Percentiles rank a stretch among this genome's conserved stretches.
These are phyloP conservation scores for Penicillium cinerascens DNA, from an alignment of 495 filamentous ascomycete species.

Conservation along the genomic window DNA sequence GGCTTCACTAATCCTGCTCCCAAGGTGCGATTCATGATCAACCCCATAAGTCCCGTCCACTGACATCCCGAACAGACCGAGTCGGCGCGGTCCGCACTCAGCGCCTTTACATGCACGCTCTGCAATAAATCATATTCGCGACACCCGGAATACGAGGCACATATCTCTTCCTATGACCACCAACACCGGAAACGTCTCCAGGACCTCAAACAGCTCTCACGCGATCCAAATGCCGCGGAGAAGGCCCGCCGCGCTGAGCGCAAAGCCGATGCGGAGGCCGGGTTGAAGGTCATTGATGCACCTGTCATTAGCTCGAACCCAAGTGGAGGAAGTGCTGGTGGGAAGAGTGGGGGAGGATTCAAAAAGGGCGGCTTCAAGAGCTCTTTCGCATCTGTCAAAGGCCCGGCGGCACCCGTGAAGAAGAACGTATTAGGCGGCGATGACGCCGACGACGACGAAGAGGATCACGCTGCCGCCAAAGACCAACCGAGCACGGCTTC, in stretches of 20 bases:
- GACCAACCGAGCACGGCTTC: background rate
- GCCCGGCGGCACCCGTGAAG: constrained; percentile 30
- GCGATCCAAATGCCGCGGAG: constrained; percentile 52
- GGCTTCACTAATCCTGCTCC: constrained; percentile 51
- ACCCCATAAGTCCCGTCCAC: background rate
- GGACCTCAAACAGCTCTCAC: constrained; percentile 59
- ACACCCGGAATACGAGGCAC: constrained; percentile 60
- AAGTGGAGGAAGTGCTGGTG: constrained; percentile 5
- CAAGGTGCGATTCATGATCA: constrained; percentile 29
- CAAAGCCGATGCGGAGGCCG: constrained; percentile 58
- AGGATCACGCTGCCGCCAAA: background rate
- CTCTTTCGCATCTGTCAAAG: constrained; percentile 52
- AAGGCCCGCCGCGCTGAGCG: constrained; percentile 69
- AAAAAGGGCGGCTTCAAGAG: constrained; percentile 64
- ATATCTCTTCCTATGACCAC: constrained; percentile 60
- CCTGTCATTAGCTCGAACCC: constrained; percentile 12
- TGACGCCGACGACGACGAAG: constrained; percentile 33
- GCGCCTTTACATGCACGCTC: constrained; percentile 75
- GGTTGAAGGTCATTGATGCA: constrained; percentile 37
- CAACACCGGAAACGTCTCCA: constrained; percentile 62
- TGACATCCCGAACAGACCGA: constrained; percentile 57
- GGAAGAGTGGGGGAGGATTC: constrained; percentile 43
- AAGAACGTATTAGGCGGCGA: constrained; percentile 46
- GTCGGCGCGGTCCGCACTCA: constrained; percentile 81
- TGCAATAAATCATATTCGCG: constrained; percentile 61